A percentile compares a stretch with the other conserved stretches of the same genome.
These are phyloP conservation scores for Dactylellina leptospora DNA, from an alignment of 2,329 filamentous ascomycete species.

Conservation along the genomic window DNA sequence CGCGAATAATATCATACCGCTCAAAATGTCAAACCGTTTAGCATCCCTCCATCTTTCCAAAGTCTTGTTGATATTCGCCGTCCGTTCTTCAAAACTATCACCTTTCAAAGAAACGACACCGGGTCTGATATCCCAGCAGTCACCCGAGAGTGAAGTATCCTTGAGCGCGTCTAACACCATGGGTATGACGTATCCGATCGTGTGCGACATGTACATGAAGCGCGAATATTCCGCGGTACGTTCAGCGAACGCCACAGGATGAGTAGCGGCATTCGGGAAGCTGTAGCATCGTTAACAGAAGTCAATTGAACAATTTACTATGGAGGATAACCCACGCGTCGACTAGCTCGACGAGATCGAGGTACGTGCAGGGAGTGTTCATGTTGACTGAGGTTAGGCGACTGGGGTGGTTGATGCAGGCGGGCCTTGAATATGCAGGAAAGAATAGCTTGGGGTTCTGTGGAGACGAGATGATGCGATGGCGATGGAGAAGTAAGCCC, in stretches of 20 bases:
- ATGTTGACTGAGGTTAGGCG: neutral
- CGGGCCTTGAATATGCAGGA: neutral
- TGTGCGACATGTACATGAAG: conserved; percentile 54
- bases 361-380: conserved; percentile 35
- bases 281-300: conserved; percentile 36
- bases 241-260: conserved; percentile 54
- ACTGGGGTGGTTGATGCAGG: neutral
- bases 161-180: conserved; percentile 72
- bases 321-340: conserved; percentile 49
- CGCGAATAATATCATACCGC: conserved; percentile 21
- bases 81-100: conserved; percentile 70
- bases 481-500: no score
- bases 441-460: neutral
- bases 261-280: conserved; percentile 54
- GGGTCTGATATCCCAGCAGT: conserved; percentile 65
- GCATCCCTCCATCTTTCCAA: conserved; percentile 74
- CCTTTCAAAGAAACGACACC: conserved; percentile 51
- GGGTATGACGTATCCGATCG: conserved; percentile 56
- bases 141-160: conserved; percentile 77
- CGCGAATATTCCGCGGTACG: conserved; percentile 43
- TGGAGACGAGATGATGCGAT: neutral
- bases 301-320: neutral
- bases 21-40: conserved; percentile 72
- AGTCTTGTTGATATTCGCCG: conserved; percentile 66
- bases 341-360: conserved; percentile 55